Conservation (phyloP, 805 yeast genomes). For the Kodamaea kaohsiungensis region DNA sequence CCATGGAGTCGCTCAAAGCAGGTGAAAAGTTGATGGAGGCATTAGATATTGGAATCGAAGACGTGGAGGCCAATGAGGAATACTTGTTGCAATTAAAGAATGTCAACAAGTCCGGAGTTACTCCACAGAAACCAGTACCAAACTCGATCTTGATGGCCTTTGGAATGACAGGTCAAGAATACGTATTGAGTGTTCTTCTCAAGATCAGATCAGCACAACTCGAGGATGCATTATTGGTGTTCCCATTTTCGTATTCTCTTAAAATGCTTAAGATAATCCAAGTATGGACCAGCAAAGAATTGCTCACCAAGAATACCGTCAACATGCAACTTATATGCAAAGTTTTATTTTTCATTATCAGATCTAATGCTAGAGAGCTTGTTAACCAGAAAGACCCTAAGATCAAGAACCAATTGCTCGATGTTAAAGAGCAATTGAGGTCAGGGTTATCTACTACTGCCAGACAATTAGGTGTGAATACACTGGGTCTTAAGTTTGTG, state of each 20-base stretch:
- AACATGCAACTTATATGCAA: conserved; percentile 69
- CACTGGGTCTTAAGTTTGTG: conserved; percentile 76
- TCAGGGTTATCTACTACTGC: conserved; percentile 50
- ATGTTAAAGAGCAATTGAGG: conserved; percentile 65
- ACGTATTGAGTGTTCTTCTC: conserved; percentile 70
- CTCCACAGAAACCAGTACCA: conserved; percentile 61
- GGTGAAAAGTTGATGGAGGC: conserved; percentile 95
- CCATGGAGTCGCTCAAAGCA: conserved; percentile 88
- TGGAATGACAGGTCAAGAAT: conserved; percentile 68
- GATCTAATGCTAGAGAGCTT: conserved; percentile 76
- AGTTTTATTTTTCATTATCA: conserved; percentile 71
- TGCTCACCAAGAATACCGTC: conserved; percentile 42
- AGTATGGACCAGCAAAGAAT: conserved; percentile 60
- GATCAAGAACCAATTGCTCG: conserved; percentile 63
- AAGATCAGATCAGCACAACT: conserved; percentile 81
- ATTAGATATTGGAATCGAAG: conserved; percentile 75
- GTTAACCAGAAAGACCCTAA: conserved; percentile 64
- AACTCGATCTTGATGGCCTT: conserved; percentile 76
- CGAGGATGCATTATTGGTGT: conserved; percentile 88
- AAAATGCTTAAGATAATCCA: conserved; percentile 72
- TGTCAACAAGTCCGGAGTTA: conserved; percentile 44
- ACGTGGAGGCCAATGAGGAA: conserved; percentile 56
- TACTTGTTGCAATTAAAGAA: conserved; percentile 45
- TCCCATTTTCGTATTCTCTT: conserved; percentile 84
- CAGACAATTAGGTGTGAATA: conserved; percentile 74